Conservation (phyloP, 371 early-diverging fungal species). For the Mucor sp. region DNA sequence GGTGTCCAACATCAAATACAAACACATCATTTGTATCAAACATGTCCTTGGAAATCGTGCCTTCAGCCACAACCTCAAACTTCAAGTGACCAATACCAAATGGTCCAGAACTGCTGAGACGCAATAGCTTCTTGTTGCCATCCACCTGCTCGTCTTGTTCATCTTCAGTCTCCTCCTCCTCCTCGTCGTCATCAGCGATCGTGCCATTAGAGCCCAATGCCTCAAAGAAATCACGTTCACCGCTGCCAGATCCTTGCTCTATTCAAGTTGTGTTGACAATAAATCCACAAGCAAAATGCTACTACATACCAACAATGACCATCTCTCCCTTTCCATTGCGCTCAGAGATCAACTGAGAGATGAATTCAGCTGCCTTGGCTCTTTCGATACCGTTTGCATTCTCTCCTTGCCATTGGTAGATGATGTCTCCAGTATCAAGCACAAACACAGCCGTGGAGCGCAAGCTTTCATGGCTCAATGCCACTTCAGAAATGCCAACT, state of each 20-base stretch:
- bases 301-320: conserved; percentile 61
- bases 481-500: conserved; percentile 70
- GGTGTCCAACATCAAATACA: conserved; percentile 60
- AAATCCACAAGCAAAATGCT: background rate
- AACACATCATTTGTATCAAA: conserved; percentile 65
- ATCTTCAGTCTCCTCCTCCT: conserved; percentile 35
- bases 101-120: conserved; percentile 36
- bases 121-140: conserved; percentile 51
- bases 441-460: conserved; percentile 82
- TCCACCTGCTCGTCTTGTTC: conserved; percentile 29
- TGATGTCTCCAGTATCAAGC: conserved; percentile 66
- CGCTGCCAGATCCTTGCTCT: conserved; percentile 68
- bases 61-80: conserved; percentile 52
- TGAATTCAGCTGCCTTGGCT: conserved; percentile 74
- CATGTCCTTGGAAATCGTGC: conserved; percentile 42
- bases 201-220: conserved; percentile 70
- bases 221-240: conserved; percentile 63
- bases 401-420: conserved; percentile 80
- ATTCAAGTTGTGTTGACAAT: background rate
- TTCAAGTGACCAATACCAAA: conserved; percentile 39
- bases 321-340: conserved; percentile 66
- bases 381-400: conserved; percentile 68
- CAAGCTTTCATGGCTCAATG: conserved; percentile 52
- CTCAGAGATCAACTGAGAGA: conserved; percentile 62
- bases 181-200: conserved; percentile 43